Conservation (phyloP, 768 basidiomycete genomes). For the Candolleomyces efflorescens region DNA sequence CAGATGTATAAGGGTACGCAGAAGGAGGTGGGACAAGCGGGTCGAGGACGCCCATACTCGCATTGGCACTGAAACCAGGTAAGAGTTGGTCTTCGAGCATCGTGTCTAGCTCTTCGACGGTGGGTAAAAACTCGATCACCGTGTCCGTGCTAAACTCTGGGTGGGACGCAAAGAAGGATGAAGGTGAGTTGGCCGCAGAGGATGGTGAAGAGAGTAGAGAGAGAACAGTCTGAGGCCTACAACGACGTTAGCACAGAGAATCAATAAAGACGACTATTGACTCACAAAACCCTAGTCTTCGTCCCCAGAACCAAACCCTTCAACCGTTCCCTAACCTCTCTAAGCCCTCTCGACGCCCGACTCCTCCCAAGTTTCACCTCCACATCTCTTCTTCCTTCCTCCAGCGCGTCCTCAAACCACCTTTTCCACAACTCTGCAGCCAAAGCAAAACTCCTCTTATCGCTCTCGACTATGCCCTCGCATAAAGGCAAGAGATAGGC, state of each 20-base stretch:
- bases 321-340: conserved; percentile 39
- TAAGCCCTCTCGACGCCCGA: conserved; percentile 14
- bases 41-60: conserved; percentile 58
- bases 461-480: conserved; percentile 15
- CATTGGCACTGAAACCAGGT: conserved; percentile 36
- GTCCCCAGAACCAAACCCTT: conserved; percentile 38
- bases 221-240: conserved; percentile 47
- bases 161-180: background rate
- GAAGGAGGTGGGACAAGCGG: conserved; percentile 49
- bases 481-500: conserved; percentile 43
- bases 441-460: conserved; percentile 15
- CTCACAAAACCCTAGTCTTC: conserved; percentile 31
- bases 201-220: conserved; percentile 28
- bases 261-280: background rate
- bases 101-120: conserved; percentile 37
- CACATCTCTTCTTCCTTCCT: background rate
- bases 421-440: conserved; percentile 33
- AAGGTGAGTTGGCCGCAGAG: background rate
- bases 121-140: conserved; percentile 50
- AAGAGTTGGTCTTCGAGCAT: conserved; percentile 41
- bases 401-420: conserved; percentile 21
- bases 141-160: conserved; percentile 36
- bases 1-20: conserved; percentile 11
- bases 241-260: background rate
- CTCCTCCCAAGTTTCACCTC: background rate